phyloP scores from a whole-genome alignment of 305 asterid genomes.

The Fraxinus nigra region DNA sequence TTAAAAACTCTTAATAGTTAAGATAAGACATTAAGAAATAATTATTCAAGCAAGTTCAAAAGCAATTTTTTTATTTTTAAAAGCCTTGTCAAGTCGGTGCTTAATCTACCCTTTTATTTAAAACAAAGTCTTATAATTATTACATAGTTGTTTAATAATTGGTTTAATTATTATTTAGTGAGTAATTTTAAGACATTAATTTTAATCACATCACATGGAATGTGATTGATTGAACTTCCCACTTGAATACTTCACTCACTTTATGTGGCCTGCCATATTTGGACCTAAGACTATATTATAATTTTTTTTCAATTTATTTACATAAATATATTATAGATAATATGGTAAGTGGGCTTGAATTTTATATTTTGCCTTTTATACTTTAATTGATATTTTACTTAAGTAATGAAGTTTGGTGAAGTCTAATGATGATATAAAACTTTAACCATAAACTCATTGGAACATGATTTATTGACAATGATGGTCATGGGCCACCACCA shows the following conservation, averaged over 20 bases:
- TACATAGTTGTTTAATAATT: neutral
- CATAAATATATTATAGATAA: neutral
- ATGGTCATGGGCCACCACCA: neutral
- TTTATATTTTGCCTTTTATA: neutral
- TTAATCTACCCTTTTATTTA: neutral
- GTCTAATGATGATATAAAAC: neutral
- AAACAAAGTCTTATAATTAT: neutral
- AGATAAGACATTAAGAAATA: no score
- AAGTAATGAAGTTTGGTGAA: neutral
- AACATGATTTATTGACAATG: neutral
- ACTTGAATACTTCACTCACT: constrained; percentile 6
- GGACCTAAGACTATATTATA: neutral
- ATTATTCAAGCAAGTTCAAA: neutral
- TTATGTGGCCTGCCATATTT: constrained; percentile 1
- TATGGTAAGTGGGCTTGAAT: neutral
- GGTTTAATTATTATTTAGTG: neutral
- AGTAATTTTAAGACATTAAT: neutral
- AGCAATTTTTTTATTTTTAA: neutral
- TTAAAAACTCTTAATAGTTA: no score
- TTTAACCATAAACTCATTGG: neutral
- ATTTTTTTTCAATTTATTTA: neutral
- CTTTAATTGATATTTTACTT: neutral
- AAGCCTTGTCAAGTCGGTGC: neutral
- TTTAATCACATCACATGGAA: constrained; percentile 1
- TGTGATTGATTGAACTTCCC: neutral